Base-by-base conservation (phyloP, 208 protist genomes). In the Trypanosoma scelopori region DNA sequence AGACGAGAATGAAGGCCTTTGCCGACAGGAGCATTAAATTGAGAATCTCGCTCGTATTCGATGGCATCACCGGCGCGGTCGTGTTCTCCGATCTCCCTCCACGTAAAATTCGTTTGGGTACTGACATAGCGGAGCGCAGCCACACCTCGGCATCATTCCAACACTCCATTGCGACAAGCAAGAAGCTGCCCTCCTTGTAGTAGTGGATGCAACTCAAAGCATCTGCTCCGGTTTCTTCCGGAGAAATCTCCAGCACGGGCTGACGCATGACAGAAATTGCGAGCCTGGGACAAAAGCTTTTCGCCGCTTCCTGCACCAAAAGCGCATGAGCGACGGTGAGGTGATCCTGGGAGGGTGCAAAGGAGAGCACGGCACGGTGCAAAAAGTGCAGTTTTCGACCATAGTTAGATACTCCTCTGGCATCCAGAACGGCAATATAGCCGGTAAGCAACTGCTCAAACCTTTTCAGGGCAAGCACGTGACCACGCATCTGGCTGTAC, bases 141-240 rank as follows among this genome's bases (percentile, higher is more conserved):
- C 46, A 76, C 47, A 69, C 71, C 25, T 60, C 58, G 5, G 86
- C 82, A 23, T 78, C 70, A 9, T 60, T 68, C 74, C 82, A 88
- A 39, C 57, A 69, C 2, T 63, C 53, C 5, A 71, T 47, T 1
- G 32, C 50, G 11, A 69, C 69, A 32, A 84, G 67, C 11, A 89
- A 55, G 11, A 85, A 48, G 9, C 71, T 83, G 6, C 75, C 81
- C 46, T 86, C 73, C 13, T 55, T 58, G 55, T 81, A 81, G 55
- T 88, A 89, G 13, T 48, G 46, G 18, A 82, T 59, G 61, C 78
- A 84, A 68, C 84, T 78, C 0, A 55, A 43, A 11, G 83, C 16
- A 28, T 64, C 59, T 0, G 82, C 72, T 13, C 86, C 82, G 3
- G 78, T 82, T 9, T 72, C 41, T 11, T 52, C 62, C 3, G 71